Percentiles rank a stretch among this genome's conserved stretches.
Evolutionary conservation across 805 yeast species (phyloP).

Genomic region (Monosporozyma unispora): DNA sequence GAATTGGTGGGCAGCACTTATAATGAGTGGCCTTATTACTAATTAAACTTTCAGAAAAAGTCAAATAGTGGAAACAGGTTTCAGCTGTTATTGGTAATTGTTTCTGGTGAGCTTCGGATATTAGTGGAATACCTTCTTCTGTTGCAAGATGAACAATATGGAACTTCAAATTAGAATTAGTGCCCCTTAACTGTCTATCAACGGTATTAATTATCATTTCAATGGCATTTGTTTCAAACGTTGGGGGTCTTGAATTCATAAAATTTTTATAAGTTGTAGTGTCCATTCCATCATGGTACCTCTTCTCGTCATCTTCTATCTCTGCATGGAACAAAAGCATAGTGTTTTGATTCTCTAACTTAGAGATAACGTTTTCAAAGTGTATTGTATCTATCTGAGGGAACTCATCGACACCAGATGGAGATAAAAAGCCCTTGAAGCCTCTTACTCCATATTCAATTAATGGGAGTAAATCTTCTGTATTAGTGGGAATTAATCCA

Average conservation of each 20-base stretch:
- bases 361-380: constrained; percentile 56
- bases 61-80: constrained; percentile 88
- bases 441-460: constrained; percentile 86
- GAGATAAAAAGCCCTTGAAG: constrained; percentile 85
- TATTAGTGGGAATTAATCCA: constrained; percentile 76
- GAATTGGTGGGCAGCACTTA: constrained; percentile 94
- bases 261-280: constrained; percentile 64
- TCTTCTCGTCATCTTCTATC: constrained; percentile 45
- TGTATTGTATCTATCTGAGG: constrained; percentile 67
- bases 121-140: constrained; percentile 67
- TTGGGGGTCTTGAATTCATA: constrained; percentile 79
- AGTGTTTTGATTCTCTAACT: constrained; percentile 55
- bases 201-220: constrained; percentile 60
- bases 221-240: constrained; percentile 79
- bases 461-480: constrained; percentile 61
- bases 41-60: constrained; percentile 68
- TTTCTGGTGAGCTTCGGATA: constrained; percentile 51
- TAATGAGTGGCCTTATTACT: constrained; percentile 71
- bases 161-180: constrained; percentile 46
- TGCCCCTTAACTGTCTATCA: constrained; percentile 23
- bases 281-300: constrained; percentile 34
- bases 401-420: constrained; percentile 93
- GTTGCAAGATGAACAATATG: constrained; percentile 91
- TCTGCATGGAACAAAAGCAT: constrained; percentile 91
- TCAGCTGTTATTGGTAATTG: constrained; percentile 71